Evolutionary conservation across 192 early-diverging fungal genomes (phyloP).

Genomic region (Allomyces macrogynus): DNA sequence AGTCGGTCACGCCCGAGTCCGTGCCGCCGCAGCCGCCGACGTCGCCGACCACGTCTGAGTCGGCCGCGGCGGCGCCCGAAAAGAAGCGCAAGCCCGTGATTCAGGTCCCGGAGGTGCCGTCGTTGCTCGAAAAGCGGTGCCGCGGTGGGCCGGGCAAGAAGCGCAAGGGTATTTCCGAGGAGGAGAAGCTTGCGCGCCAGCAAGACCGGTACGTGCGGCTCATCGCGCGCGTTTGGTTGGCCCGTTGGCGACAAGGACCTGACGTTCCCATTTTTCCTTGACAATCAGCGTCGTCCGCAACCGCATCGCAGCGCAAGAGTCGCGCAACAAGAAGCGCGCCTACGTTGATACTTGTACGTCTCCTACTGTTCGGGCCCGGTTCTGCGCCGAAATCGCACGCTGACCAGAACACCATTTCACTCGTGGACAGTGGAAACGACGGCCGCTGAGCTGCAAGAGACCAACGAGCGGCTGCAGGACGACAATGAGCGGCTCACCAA

Average conservation of each 20-base stretch:
- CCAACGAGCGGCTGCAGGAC: slow-evolving; percentile 24
- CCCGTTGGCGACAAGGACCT: no score
- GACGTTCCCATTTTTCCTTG: no score
- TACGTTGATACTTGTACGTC: slow-evolving; percentile 20
- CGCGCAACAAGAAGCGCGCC: slow-evolving; percentile 51
- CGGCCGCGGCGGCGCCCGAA: no score
- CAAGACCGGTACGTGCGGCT: background rate
- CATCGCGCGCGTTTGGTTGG: no score
- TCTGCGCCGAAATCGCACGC: no score
- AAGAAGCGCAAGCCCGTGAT: background rate
- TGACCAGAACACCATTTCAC: no score
- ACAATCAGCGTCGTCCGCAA: slow-evolving; percentile 33
- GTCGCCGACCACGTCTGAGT: no score
- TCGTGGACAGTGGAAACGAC: slow-evolving; percentile 2
- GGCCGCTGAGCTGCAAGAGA: slow-evolving; percentile 23
- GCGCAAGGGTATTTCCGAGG: background rate
- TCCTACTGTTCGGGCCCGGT: no score
- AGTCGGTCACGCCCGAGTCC: no score
- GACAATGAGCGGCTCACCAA: slow-evolving; percentile 26
- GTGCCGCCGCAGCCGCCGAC: no score
- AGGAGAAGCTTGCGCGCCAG: background rate
- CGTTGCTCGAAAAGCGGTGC: background rate
- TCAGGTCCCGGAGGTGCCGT: background rate
- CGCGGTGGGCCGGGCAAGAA: background rate
- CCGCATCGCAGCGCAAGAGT: slow-evolving; percentile 51